A percentile compares a stretch with the other conserved stretches of the same genome.
These are phyloP conservation scores for Ceratocystis papillata DNA, from an alignment of 2,329 filamentous ascomycete genomes.

Conservation along the genomic window DNA sequence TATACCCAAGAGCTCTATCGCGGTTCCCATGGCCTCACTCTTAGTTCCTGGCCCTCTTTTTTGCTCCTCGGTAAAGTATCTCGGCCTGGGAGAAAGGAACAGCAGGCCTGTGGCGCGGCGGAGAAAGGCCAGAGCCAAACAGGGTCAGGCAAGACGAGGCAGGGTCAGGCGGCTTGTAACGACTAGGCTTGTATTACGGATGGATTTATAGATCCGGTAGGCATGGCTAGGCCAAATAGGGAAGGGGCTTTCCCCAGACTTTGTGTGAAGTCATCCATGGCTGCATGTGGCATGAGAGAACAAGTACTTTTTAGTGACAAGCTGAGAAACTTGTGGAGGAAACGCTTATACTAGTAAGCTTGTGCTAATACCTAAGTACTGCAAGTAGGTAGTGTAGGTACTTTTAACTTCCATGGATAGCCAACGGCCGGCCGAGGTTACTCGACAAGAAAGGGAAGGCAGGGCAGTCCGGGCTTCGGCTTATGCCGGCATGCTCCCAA, in stretches of 20 bases:
- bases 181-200: no score
- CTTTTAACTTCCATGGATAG: neutral
- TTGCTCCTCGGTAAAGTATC: constrained; percentile 16
- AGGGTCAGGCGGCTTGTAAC: no score
- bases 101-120: neutral
- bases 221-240: neutral
- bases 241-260: neutral
- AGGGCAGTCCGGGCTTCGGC: neutral
- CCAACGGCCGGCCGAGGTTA: constrained; percentile 24
- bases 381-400: neutral
- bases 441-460: neutral
- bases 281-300: constrained; percentile 6
- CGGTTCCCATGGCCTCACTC: neutral
- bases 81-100: constrained; percentile 15
- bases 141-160: no score
- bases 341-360: neutral
- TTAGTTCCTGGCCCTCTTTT: neutral
- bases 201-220: neutral
- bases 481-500: neutral
- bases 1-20: neutral
- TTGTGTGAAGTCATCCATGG: neutral
- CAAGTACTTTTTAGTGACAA: neutral
- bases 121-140: neutral
- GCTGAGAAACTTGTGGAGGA: neutral
- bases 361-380: neutral